These are phyloP conservation scores for Trichophyton schoenleinii DNA, from an alignment of 2,329 filamentous ascomycete species.

Conservation along the genomic window DNA sequence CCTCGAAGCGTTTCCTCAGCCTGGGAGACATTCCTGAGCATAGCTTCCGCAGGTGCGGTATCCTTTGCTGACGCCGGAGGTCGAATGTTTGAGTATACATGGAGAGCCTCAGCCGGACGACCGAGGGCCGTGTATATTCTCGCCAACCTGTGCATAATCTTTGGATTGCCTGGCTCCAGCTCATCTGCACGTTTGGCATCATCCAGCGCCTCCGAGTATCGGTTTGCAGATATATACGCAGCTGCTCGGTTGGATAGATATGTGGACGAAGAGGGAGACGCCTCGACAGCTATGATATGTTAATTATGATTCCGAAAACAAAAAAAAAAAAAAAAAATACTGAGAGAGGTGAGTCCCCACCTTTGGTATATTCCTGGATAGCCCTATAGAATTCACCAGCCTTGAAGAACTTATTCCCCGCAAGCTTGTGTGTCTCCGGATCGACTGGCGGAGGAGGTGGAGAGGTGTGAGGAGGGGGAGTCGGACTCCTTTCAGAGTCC, in stretches of 20 bases:
- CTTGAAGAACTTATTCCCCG: slow-evolving; percentile 96
- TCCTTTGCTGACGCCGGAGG: slow-evolving; percentile 76
- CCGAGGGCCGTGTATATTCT: slow-evolving; percentile 83
- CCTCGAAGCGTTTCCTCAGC: slow-evolving; percentile 64
- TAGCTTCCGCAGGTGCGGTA: slow-evolving; percentile 65
- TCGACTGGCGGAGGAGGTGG: slow-evolving; percentile 47
- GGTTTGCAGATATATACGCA: slow-evolving; percentile 77
- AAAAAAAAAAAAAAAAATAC: slow-evolving; percentile 6
- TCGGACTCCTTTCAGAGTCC: slow-evolving; percentile 30
- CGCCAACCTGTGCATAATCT: slow-evolving; percentile 76
- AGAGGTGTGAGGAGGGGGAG: slow-evolving; percentile 33
- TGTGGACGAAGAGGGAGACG: slow-evolving; percentile 72
- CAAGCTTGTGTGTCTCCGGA: slow-evolving; percentile 80
- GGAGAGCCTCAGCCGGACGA: slow-evolving; percentile 72
- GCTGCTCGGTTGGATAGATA: slow-evolving; percentile 93
- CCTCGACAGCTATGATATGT: slow-evolving; percentile 58
- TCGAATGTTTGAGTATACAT: slow-evolving; percentile 67
- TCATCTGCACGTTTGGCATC: slow-evolving; percentile 75
- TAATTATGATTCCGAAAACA: slow-evolving; percentile 5
- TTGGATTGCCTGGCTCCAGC: slow-evolving; percentile 72
- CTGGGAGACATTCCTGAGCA: slow-evolving; percentile 68
- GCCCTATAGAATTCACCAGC: slow-evolving; percentile 78
- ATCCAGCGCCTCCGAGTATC: slow-evolving; percentile 67
- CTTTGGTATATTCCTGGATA: slow-evolving; percentile 89
- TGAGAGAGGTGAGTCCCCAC: slow-evolving; percentile 36